Base-by-base conservation (phyloP, 2,329 filamentous ascomycete species). In the Claviceps pusilla region DNA sequence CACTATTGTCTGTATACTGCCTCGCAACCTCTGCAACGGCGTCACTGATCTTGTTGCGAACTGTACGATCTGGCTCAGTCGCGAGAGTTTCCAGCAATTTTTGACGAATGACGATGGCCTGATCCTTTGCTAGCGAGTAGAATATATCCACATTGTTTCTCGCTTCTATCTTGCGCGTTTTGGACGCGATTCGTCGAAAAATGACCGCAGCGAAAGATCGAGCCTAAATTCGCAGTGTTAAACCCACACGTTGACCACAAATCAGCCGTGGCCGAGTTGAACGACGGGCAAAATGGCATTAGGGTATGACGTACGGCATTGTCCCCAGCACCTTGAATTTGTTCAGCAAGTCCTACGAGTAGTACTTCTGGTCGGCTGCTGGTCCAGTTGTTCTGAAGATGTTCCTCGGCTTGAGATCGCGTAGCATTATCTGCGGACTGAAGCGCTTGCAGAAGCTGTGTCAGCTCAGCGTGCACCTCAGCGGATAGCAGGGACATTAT, bases 41-140 rank as follows among this genome's bases (percentile, higher is more conserved):
- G 71, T 98, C 93, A 62, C 90, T 93, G 66, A 97, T 87, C 71
- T 98, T 98, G 73, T 95, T 93, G 63, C 93, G 80, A 49, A 95
- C 87, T 43, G 80, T 75, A 57, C 83, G 79, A 58, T 86, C 80
- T 28, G 79, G 74, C 72, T 97, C 93, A 57, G 75, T 76, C 55
- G 81, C 81, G 53, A 96, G 76, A 52, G 82, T 83, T 64, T 90
- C 80, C 46, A 97, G 78, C 56, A 97, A 75, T 69, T 91, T 95
- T 64, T 86, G 79, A 61, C 89, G 83, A 63, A 97, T 95, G 50
- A 82, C 84, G 51, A 81, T 75, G 59, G 86, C 84, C 66, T 93
- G 84, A 41, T 87, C 82, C 56, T 78, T 75, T 59, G 79, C 78
- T 53, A 97, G 76, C 42, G 86, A 89, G 58, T 93, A 77, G 68